phyloP scores from a whole-genome alignment of 164 flowering plant genomes.

The Platanus orientalis region DNA sequence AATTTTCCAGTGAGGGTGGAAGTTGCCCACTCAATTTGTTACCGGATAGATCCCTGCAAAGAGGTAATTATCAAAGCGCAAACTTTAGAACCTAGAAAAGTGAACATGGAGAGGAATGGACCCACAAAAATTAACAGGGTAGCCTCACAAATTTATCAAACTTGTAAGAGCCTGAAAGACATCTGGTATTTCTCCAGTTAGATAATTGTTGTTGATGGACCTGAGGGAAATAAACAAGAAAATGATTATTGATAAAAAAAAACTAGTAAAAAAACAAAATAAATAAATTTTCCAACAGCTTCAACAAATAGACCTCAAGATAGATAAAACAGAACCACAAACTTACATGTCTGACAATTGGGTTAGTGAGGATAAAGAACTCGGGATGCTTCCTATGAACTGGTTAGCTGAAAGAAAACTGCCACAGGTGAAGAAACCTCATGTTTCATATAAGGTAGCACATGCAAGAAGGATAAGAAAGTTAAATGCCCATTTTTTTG shows the following conservation, averaged over 20 bases:
- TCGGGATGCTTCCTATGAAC: constrained; percentile 84
- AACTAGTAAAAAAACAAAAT: background rate
- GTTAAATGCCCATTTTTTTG: no score
- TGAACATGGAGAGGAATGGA: background rate
- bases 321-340: background rate
- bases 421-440: constrained; percentile 21
- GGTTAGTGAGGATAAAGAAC: constrained; percentile 50
- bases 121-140: background rate
- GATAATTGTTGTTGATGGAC: constrained; percentile 61
- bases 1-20: constrained; percentile 53
- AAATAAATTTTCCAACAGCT: background rate
- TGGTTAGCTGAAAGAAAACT: constrained; percentile 93
- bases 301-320: background rate
- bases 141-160: constrained; percentile 65
- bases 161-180: constrained; percentile 44
- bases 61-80: background rate
- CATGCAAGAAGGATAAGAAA: background rate
- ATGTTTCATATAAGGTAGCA: constrained; percentile 2
- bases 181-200: constrained; percentile 77
- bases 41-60: constrained; percentile 65
- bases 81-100: background rate
- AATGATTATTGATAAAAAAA: background rate
- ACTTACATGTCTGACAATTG: constrained; percentile 61
- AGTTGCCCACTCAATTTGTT: constrained; percentile 78
- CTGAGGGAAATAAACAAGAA: constrained; percentile 31